Base-by-base conservation (phyloP, 148 eudicot genomes). In the Vaccinium myrtillus region DNA sequence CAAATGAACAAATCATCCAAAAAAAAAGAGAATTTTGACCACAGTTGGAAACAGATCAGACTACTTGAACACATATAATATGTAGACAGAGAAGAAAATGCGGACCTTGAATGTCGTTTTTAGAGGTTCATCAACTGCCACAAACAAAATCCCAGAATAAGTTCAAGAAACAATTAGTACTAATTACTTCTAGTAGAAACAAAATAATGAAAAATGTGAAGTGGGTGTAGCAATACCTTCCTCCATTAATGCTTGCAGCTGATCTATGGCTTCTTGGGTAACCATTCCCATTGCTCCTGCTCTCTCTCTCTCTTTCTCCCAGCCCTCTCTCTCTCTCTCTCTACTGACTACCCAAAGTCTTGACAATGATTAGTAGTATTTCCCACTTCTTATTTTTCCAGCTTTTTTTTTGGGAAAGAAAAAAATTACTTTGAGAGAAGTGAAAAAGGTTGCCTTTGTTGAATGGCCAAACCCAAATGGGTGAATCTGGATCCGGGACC, bases 71-170 rank as follows among this genome's bases (percentile, higher is more conserved):
- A 55, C 58, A 78, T 6, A 79, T 14, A 18, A 59, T 18, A 7
- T 2, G 16, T 4, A 61, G 79, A 16, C 11, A 80, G 43, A 54
- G 1, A 81, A n/a, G 19, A 21, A 58, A 75, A 53, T 85, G 84
- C 82, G n/a, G 83, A 92, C 94, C 94, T 92, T 85, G 49, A 91
- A 92, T 46, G 94, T 89, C 70, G 70, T 88, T 80, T 86, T 87
- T 19, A 89, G 74, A 39, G 93, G 87, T 83, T 91, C 94, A 23
- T 90, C 94, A 84, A 83, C 94, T 92, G 93, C 86, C 85, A 21
- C 46, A 54, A 84, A 79, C 86, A 13, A 69, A 69, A 69, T 32
- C 14, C 30, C 48, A 69, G 18, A 30, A 87, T 32, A 19, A 71
- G 74, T 80, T 54, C 48, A 48, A 56, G 75, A 53, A 76, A 74